phyloP scores from a whole-genome alignment of 495 filamentous ascomycete genomes.

The Annulohypoxylon bovei region DNA sequence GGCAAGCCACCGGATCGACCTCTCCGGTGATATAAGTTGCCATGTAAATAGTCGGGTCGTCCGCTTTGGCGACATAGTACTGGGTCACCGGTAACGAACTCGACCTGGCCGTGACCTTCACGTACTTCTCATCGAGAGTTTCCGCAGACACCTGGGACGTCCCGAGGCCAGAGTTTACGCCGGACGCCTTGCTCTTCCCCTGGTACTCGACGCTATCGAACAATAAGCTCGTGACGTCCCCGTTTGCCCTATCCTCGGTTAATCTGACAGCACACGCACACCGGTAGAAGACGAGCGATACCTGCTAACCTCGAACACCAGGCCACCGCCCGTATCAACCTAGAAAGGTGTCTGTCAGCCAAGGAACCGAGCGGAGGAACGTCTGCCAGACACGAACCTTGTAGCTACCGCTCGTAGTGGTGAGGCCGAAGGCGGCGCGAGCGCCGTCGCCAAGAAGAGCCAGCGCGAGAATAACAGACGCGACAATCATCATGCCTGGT shows the following conservation, averaged over 20 bases:
- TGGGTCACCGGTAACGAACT: constrained; percentile 61
- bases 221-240: constrained; percentile 66
- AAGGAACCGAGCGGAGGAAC: not conserved
- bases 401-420: constrained; percentile 38
- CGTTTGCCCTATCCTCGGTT: constrained; percentile 46
- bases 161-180: constrained; percentile 67
- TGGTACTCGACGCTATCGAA: constrained; percentile 66
- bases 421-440: constrained; percentile 43
- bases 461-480: constrained; percentile 9
- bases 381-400: constrained; percentile 16
- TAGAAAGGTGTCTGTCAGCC: not conserved
- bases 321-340: constrained; percentile 48
- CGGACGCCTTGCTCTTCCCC: constrained; percentile 58
- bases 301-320: constrained; percentile 63
- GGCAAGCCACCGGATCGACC: constrained; percentile 64
- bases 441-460: constrained; percentile 6
- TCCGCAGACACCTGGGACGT: constrained; percentile 61
- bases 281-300: not conserved
- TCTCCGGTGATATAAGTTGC: constrained; percentile 68
- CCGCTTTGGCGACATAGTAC: constrained; percentile 64
- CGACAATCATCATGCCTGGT: constrained; percentile 15
- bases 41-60: constrained; percentile 66
- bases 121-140: constrained; percentile 49
- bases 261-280: not conserved
- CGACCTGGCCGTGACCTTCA: constrained; percentile 64